Evolutionary conservation across 1,284 basidiomycete genomes (phyloP).

Genomic region (Tylopilus microsporus): DNA sequence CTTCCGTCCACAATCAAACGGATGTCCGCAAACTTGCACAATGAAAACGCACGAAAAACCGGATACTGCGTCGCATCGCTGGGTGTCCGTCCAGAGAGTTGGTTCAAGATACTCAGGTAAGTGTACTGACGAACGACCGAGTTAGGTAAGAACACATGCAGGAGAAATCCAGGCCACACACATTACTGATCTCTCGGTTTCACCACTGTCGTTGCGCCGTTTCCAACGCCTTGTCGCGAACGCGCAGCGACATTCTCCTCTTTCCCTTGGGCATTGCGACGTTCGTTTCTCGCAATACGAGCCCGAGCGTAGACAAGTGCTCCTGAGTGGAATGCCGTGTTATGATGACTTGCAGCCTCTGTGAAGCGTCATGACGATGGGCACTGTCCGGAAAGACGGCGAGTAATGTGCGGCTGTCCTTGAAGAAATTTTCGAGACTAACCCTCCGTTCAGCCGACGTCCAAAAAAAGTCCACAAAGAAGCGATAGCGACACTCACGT

Average conservation of each 20-base stretch:
- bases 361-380: constrained; percentile 59
- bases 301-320: constrained; percentile 20
- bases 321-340: constrained; percentile 31
- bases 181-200: constrained; percentile 83
- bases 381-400: constrained; percentile 72
- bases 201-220: constrained; percentile 79
- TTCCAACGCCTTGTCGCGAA: constrained; percentile 55
- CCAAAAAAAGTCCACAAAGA: background rate
- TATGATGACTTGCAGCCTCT: constrained; percentile 53
- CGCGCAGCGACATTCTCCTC: constrained; percentile 33
- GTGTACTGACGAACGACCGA: constrained; percentile 56
- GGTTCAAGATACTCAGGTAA: constrained; percentile 82
- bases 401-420: constrained; percentile 78
- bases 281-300: constrained; percentile 29
- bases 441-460: constrained; percentile 1
- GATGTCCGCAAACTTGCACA: background rate
- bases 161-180: constrained; percentile 34
- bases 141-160: background rate
- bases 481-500: constrained; percentile 50
- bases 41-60: constrained; percentile 69
- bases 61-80: constrained; percentile 95
- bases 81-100: constrained; percentile 86
- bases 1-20: constrained; percentile 33
- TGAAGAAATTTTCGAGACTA: constrained; percentile 87
- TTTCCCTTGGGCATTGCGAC: constrained; percentile 36